A percentile compares a stretch with the other conserved stretches of the same genome.
phyloP scores from a whole-genome alignment of 164 flowering plant species.

The Buxus sempervirens region DNA sequence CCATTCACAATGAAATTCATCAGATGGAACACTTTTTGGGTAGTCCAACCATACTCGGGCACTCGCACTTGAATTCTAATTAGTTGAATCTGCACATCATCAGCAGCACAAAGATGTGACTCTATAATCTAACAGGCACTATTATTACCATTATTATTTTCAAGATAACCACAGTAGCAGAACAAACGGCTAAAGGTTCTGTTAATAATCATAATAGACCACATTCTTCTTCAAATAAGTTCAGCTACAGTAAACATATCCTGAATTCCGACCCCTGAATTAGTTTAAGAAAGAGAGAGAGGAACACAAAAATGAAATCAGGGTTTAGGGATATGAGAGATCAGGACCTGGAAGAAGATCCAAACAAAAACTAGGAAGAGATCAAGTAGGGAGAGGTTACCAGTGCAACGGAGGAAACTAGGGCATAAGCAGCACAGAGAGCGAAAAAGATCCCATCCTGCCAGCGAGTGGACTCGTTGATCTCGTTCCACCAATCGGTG shows the following conservation, averaged over 20 bases:
- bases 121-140: not conserved
- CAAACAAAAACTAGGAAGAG: not conserved
- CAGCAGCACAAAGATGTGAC: not conserved
- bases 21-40: constrained; percentile 96
- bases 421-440: constrained; percentile 78
- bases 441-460: constrained; percentile 85
- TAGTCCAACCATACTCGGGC: constrained; percentile 97
- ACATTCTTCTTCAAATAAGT: not conserved
- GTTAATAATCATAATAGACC: not conserved
- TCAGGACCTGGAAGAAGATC: too few relatives aligned
- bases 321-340: too few relatives aligned
- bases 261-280: not conserved
- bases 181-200: not conserved
- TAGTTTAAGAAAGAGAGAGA: not conserved
- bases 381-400: constrained; percentile 26
- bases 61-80: constrained; percentile 84
- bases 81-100: constrained; percentile 65
- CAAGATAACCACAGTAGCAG: not conserved
- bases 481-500: constrained; percentile 76
- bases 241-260: not conserved
- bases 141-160: not conserved
- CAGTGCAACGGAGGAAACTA: constrained; percentile 84
- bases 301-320: not conserved
- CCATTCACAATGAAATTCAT: constrained; percentile 97
- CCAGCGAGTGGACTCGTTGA: constrained; percentile 77